Evolutionary conservation across 2,329 filamentous ascomycete genomes (phyloP).

Genomic region (Bipolaris bicolor): DNA sequence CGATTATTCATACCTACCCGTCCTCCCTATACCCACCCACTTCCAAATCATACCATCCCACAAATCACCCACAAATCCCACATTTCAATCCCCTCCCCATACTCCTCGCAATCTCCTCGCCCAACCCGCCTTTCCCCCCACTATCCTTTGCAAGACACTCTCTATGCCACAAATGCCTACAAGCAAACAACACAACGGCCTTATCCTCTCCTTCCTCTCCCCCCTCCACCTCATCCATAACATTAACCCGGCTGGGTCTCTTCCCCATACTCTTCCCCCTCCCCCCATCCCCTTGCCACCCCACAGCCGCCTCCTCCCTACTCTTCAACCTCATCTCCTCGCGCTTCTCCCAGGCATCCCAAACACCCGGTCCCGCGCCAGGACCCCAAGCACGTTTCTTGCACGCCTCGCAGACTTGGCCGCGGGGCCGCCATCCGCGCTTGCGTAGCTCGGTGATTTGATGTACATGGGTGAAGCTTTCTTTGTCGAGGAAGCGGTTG

Average conservation of each 20-base stretch:
- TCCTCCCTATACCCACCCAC: no score
- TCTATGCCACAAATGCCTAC: conserved; percentile 50
- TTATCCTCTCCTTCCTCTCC: conserved; percentile 6
- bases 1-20: no score
- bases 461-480: conserved; percentile 82
- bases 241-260: conserved; percentile 15
- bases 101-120: conserved; percentile 3
- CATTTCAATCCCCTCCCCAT: conserved; percentile 31
- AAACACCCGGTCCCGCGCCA: conserved; percentile 76
- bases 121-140: not conserved
- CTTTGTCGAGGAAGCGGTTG: conserved; percentile 84
- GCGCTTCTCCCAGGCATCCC: conserved; percentile 77
- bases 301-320: conserved; percentile 55
- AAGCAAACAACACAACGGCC: conserved; percentile 48
- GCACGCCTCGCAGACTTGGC: conserved; percentile 88
- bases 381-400: conserved; percentile 86
- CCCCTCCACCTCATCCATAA: conserved; percentile 9
- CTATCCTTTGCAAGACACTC: conserved; percentile 37
- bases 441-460: conserved; percentile 76
- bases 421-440: conserved; percentile 85
- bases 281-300: conserved; percentile 32
- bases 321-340: conserved; percentile 45
- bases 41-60: not conserved
- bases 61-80: conserved; percentile 29
- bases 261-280: conserved; percentile 54